Base-by-base conservation (phyloP, 257 asterid species). In the Schizonepeta tenuifolia region DNA sequence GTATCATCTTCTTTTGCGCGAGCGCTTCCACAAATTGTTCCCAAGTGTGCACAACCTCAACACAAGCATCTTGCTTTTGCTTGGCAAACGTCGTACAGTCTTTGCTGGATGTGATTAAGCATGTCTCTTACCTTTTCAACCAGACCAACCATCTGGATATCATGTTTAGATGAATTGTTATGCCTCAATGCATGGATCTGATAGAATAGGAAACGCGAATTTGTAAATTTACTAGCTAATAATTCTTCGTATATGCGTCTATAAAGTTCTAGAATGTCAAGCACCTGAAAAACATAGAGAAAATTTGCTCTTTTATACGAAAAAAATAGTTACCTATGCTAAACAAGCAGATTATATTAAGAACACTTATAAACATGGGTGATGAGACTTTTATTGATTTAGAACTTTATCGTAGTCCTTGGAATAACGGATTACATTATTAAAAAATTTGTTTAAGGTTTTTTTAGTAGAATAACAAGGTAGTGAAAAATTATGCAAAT, bases 201-300 rank as follows among this genome's bases (percentile, higher is more conserved):
- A 38, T 21, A 24, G 24, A 13, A n/a, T 15, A 26, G 15, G 22
- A 67, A 9, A 47, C n/a, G n/a, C n/a, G n/a, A 14, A 1, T 47
- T 15, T 14, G 2, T 47, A n/a, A 47, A 47, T 47, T 5, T 47
- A 15, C 13, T 47, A 4, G 54, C 54, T 47, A 47, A 14, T 73
- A 83, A 91, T 28, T 91, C 97, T 83, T 91, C 97, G 65, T 91
- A 91, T 81, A 91, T 91, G 67, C 90, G 84, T 64, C 97, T 87
- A 75, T 91, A 91, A 65, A 91, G 88, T 61, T 91, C 97, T 87
- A 91, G 69, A 65, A 91, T 74, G 9, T 87, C 95, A 69, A 89
- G 91, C 49, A 91, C 96, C 97, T 91, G 83, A 68, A 43, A 69
- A 56, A 12, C 7, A 13, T 7, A 46, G 53, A 14, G 14, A 46